Conservation (phyloP, 177 flowering plant species). For the Tripterygium wilfordii region DNA sequence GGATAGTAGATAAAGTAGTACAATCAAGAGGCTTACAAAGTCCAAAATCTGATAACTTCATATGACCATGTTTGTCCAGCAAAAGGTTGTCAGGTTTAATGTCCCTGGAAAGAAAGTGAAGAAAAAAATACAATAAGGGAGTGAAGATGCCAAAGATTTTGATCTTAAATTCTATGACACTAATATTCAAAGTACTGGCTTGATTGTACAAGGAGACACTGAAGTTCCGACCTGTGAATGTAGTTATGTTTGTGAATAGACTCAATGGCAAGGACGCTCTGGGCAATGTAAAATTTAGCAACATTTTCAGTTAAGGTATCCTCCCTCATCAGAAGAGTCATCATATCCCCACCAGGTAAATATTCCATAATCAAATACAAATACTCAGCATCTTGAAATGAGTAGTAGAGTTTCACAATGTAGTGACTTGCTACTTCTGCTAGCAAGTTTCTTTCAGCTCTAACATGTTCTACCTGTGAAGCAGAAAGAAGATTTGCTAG, state of each 20-base stretch:
- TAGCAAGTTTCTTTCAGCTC: slow-evolving; percentile 91
- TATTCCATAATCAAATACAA: slow-evolving; percentile 92
- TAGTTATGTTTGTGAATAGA: slow-evolving; percentile 94
- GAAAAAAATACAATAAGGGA: not conserved
- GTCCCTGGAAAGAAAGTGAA: slow-evolving; percentile 49
- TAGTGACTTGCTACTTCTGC: slow-evolving; percentile 96
- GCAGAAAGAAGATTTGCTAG: slow-evolving; percentile 1
- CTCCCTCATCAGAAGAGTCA: slow-evolving; percentile 92
- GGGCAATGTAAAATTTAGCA: slow-evolving; percentile 89
- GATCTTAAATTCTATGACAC: too few species aligned
- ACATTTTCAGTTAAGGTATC: slow-evolving; percentile 78
- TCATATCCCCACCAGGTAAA: slow-evolving; percentile 97
- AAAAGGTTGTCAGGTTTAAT: slow-evolving; percentile 97
- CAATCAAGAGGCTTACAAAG: slow-evolving; percentile 96
- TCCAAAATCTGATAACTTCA: slow-evolving; percentile 98
- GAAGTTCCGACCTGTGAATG: slow-evolving; percentile 76
- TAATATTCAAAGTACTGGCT: too few species aligned
- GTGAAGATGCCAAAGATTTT: not conserved
- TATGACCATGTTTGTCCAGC: slow-evolving; percentile 87
- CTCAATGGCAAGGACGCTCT: slow-evolving; percentile 88
- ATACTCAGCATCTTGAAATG: slow-evolving; percentile 91
- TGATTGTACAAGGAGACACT: not conserved
- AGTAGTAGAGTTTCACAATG: slow-evolving; percentile 89
- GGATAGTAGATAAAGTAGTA: slow-evolving; percentile 50
- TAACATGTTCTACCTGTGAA: slow-evolving; percentile 88